A percentile compares a stretch with the other conserved stretches of the same genome.
Conservation (phyloP, 1,284 basidiomycete genomes). For the Heterobasidion irregulare region DNA sequence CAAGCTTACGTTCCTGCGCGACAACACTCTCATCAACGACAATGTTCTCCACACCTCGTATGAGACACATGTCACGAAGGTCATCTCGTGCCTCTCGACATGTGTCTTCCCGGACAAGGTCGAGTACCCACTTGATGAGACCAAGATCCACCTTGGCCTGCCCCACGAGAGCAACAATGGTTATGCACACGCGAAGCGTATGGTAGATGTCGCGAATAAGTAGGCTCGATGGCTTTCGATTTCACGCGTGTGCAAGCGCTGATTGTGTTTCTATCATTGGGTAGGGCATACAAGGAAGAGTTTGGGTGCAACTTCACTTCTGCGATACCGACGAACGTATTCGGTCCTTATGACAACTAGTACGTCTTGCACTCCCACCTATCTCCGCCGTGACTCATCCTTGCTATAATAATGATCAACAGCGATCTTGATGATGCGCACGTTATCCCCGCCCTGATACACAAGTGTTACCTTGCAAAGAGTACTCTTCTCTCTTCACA, state of each 20-base stretch:
- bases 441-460: slow-evolving; percentile 85
- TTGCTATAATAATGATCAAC: slow-evolving; percentile 9
- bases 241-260: neutral
- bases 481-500: slow-evolving; percentile 33
- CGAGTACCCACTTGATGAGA: slow-evolving; percentile 84
- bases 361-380: slow-evolving; percentile 21
- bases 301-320: slow-evolving; percentile 87
- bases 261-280: neutral
- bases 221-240: slow-evolving; percentile 26
- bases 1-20: slow-evolving; percentile 85
- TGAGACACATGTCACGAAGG: slow-evolving; percentile 53
- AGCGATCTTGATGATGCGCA: slow-evolving; percentile 85
- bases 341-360: slow-evolving; percentile 82
- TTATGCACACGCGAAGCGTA: slow-evolving; percentile 87
- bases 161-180: slow-evolving; percentile 90
- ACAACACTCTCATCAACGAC: slow-evolving; percentile 89
- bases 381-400: slow-evolving; percentile 2
- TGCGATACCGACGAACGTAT: slow-evolving; percentile 89
- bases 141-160: slow-evolving; percentile 80
- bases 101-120: slow-evolving; percentile 87
- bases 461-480: slow-evolving; percentile 85
- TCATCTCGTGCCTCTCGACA: slow-evolving; percentile 82
- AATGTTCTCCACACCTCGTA: slow-evolving; percentile 75
- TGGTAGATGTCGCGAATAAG: slow-evolving; percentile 92
- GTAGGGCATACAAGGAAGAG: slow-evolving; percentile 84